Base-by-base conservation (phyloP, 2,329 filamentous ascomycete genomes). In the Ploettnerulaceae sp. region DNA sequence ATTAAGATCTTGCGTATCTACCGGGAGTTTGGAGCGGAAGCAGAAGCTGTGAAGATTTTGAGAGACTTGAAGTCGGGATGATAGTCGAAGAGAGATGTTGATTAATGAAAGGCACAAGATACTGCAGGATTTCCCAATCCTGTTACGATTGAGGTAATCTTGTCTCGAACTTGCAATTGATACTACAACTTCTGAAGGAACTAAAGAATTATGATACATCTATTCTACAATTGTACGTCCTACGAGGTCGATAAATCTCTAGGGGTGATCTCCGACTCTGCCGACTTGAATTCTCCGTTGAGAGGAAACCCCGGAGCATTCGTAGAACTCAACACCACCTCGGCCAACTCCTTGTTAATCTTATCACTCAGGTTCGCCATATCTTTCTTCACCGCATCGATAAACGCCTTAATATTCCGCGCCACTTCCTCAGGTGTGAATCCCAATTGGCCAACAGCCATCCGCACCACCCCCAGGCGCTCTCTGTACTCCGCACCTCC, bases 401-500 rank as follows among this genome's bases (percentile, higher is more conserved):
- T 73, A 52, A 95, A 80, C 18, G 80, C 72, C 68, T 83, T 85
- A 65, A 98, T 76, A 65, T 98, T 98, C 55, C 80, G 80, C 63
- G 84, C 79, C 69, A 98, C 69, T 75, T 93, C 81, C 60, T 93
- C 82, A 3, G 93, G 89, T 5, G 88, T 87, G 69, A 95, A 95
- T 1, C 80, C 85, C 63, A 98, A 69, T 69, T 96, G 89, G 4
- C 91, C 93, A 52, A 98, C 79, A n/a, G 89, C 84, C 74, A 97
- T 79, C 49, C 90, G 77, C 45, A 98, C 79, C 22, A 93, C 87
- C 12, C 89, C 93, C 56, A 82, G 68, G 57, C 84, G 77, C 71
- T 98, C 93, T 63, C 89, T 81, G 70, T 95, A 98, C 57, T 90
- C 82, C 43, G 83, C 86, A 44, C 83, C 88, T 52, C 91, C 89